phyloP scores from a whole-genome alignment of 2,329 filamentous ascomycete species.

The Colletotrichum costaricense region DNA sequence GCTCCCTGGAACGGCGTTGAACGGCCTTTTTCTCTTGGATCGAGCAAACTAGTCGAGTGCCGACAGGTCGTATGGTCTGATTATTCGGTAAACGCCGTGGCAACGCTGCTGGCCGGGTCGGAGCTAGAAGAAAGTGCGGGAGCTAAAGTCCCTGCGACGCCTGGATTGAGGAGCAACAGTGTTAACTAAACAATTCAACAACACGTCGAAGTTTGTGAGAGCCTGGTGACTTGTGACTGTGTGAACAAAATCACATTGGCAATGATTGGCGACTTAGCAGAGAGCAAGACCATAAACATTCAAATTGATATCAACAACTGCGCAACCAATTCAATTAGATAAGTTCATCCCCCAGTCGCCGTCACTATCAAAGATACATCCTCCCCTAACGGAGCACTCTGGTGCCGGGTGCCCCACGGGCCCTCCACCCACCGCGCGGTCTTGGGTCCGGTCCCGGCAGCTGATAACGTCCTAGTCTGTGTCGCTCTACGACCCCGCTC shows the following conservation, averaged over 20 bases:
- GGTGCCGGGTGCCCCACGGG: background rate
- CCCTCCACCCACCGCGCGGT: background rate
- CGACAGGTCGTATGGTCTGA: background rate
- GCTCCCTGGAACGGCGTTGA: background rate
- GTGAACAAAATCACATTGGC: background rate
- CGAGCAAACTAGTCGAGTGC: background rate
- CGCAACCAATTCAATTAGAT: background rate
- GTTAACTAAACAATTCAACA: background rate
- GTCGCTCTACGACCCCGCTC: background rate
- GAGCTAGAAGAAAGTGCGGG: background rate
- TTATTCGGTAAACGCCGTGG: background rate
- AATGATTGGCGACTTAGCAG: background rate
- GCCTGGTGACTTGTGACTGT: background rate
- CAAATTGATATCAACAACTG: background rate
- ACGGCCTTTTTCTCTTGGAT: background rate
- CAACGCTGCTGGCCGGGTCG: background rate
- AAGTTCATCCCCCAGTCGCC: background rate
- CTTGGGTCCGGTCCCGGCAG: conserved; percentile 18
- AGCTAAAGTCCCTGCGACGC: background rate
- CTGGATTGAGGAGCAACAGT: no score
- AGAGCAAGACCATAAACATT: background rate
- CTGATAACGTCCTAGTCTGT: conserved; percentile 3
- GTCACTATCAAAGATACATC: background rate
- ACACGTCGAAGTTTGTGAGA: background rate
- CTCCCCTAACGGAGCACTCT: background rate